phyloP scores from a whole-genome alignment of 202 grass and related monocot species.

The Zoysia matrella region DNA sequence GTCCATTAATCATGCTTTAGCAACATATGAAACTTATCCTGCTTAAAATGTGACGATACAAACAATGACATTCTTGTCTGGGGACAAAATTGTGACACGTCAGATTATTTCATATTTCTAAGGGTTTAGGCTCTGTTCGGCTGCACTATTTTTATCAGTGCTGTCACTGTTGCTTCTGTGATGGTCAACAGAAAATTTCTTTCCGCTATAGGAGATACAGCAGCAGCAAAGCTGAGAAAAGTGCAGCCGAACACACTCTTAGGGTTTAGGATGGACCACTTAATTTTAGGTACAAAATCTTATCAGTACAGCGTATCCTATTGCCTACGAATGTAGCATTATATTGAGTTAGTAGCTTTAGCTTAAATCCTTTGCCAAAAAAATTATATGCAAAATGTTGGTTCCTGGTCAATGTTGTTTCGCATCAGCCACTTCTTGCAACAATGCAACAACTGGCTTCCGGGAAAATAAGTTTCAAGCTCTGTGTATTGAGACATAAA shows the following conservation, averaged over 20 bases:
- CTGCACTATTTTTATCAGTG: too few relatives aligned
- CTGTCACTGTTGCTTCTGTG: too few relatives aligned
- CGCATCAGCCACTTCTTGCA: background rate
- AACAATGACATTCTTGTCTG: background rate
- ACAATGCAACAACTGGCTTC: conserved; percentile 8
- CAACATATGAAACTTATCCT: background rate
- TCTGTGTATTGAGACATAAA: background rate
- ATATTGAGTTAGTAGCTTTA: background rate
- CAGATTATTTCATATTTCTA: background rate
- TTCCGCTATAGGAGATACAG: too few relatives aligned
- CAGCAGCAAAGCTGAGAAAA: too few relatives aligned
- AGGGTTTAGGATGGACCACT: background rate
- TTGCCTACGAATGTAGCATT: background rate
- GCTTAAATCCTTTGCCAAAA: conserved; percentile 1
- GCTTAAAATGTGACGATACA: background rate
- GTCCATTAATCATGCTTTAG: background rate
- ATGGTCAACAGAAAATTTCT: too few relatives aligned
- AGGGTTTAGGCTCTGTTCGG: too few relatives aligned
- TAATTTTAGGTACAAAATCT: conserved; percentile 2
- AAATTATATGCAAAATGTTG: background rate
- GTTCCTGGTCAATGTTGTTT: conserved; percentile 12
- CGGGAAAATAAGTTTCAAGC: background rate
- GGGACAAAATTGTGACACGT: background rate
- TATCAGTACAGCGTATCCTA: background rate
- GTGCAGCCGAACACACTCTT: too few relatives aligned